Percentiles rank a stretch among this genome's conserved stretches.
Evolutionary conservation across 805 yeast species (phyloP).

Genomic region (Grigorovia humatica): DNA sequence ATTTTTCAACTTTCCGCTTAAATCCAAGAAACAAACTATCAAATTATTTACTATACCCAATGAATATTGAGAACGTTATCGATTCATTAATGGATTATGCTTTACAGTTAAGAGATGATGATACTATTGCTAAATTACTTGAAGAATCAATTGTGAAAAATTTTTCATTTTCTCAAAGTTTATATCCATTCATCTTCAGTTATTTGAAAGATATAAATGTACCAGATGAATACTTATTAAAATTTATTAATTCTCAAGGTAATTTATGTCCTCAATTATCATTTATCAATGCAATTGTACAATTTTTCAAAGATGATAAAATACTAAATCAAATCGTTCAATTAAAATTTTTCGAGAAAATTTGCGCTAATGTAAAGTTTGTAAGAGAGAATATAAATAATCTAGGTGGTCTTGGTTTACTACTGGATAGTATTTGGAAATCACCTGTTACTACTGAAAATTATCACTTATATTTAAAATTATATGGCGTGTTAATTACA

Average conservation of each 20-base stretch:
- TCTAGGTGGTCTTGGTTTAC: conserved; percentile 25
- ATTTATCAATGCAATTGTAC: conserved; percentile 22
- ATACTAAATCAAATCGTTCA: conserved; percentile 17
- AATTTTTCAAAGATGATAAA: conserved; percentile 16
- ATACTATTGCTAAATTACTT: conserved; percentile 28
- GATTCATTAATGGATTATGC: conserved; percentile 22
- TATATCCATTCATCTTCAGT: conserved; percentile 28
- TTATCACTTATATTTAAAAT: conserved; percentile 20
- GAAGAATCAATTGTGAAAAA: conserved; percentile 32
- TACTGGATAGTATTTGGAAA: conserved; percentile 25
- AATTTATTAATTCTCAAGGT: conserved; percentile 30
- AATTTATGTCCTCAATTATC: conserved; percentile 10
- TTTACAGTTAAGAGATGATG: conserved; percentile 22
- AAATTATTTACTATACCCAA: conserved; percentile 19
- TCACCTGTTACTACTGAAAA: conserved; percentile 19
- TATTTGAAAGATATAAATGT: conserved; percentile 24
- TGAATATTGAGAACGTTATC: conserved; percentile 15
- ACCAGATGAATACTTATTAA: conserved; percentile 25
- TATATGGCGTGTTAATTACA: conserved; percentile 28
- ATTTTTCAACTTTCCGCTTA: conserved; percentile 1
- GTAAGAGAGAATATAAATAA: conserved; percentile 6
- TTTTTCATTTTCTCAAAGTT: conserved; percentile 22
- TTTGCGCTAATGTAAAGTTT: conserved; percentile 15
- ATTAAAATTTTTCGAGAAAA: conserved; percentile 25
- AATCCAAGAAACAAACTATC: conserved; percentile 5